Conservation (phyloP, 1,284 basidiomycete genomes). For the Rhodotorula mucilaginosa region DNA sequence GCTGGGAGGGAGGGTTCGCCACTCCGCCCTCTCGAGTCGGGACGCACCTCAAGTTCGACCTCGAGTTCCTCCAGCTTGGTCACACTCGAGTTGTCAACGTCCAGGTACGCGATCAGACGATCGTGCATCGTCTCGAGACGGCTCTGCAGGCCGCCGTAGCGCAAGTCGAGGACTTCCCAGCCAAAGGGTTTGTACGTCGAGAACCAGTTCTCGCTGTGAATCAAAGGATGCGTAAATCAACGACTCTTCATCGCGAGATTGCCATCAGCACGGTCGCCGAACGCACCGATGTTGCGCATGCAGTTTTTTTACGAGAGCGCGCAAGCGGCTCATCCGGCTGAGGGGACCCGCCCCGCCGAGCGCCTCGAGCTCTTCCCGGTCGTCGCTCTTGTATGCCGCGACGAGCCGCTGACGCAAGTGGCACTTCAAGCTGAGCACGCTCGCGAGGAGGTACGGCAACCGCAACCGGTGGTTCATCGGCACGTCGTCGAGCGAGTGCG, state of each 20-base stretch:
- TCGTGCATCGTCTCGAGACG: slow-evolving; percentile 48
- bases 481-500: slow-evolving; percentile 37
- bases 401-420: slow-evolving; percentile 43
- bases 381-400: slow-evolving; percentile 36
- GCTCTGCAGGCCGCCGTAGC: slow-evolving; percentile 48
- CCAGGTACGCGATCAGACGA: slow-evolving; percentile 38
- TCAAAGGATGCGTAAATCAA: neutral
- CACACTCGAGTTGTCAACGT: slow-evolving; percentile 20
- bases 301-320: slow-evolving; percentile 40
- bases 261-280: slow-evolving; percentile 26
- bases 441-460: slow-evolving; percentile 43
- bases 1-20: neutral
- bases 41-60: slow-evolving; percentile 36
- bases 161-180: slow-evolving; percentile 44
- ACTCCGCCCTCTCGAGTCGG: neutral
- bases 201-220: slow-evolving; percentile 32
- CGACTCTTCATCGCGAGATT: neutral
- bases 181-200: slow-evolving; percentile 38
- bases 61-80: slow-evolving; percentile 38
- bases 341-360: slow-evolving; percentile 32
- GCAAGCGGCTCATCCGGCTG: slow-evolving; percentile 39
- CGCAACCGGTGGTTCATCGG: slow-evolving; percentile 42
- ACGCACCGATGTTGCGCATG: slow-evolving; percentile 47
- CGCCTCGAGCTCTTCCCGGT: slow-evolving; percentile 37
- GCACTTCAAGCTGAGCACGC: slow-evolving; percentile 42